These are phyloP conservation scores for Annulohypoxylon bovei DNA, from an alignment of 495 filamentous ascomycete genomes.

Conservation along the genomic window DNA sequence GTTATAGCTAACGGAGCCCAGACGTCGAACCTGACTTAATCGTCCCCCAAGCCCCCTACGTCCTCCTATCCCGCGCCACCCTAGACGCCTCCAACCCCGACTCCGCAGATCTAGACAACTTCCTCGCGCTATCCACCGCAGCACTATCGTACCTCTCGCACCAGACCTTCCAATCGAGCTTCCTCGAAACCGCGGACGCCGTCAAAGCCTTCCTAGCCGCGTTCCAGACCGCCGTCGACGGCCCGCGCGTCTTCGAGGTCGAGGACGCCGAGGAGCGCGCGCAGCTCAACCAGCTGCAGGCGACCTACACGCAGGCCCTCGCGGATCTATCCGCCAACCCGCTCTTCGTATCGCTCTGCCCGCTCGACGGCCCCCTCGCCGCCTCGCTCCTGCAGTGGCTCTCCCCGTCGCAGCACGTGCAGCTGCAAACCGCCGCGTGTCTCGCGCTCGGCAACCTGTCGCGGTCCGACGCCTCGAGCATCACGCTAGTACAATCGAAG, in stretches of 20 bases:
- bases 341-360: conserved; percentile 57
- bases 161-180: conserved; percentile 53
- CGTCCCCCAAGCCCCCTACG: conserved; percentile 45
- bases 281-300: conserved; percentile 63
- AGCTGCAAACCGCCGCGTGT: conserved; percentile 76
- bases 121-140: conserved; percentile 47
- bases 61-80: conserved; percentile 49
- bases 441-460: conserved; percentile 81
- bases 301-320: conserved; percentile 65
- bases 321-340: conserved; percentile 71
- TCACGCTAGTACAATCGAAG: conserved; percentile 64
- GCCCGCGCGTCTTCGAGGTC: conserved; percentile 38
- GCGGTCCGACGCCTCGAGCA: conserved; percentile 72
- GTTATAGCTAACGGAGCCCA: conserved; percentile 9
- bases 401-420: conserved; percentile 44
- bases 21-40: conserved; percentile 50
- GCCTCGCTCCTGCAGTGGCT: conserved; percentile 62
- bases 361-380: conserved; percentile 55
- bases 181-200: conserved; percentile 52
- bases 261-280: conserved; percentile 59
- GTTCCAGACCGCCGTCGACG: conserved; percentile 45
- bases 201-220: conserved; percentile 46
- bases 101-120: conserved; percentile 49
- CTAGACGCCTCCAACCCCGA: conserved; percentile 4
- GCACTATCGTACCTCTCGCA: conserved; percentile 56